Conservation (phyloP, 2,329 filamentous ascomycete species). For the Aspergillus sp. region DNA sequence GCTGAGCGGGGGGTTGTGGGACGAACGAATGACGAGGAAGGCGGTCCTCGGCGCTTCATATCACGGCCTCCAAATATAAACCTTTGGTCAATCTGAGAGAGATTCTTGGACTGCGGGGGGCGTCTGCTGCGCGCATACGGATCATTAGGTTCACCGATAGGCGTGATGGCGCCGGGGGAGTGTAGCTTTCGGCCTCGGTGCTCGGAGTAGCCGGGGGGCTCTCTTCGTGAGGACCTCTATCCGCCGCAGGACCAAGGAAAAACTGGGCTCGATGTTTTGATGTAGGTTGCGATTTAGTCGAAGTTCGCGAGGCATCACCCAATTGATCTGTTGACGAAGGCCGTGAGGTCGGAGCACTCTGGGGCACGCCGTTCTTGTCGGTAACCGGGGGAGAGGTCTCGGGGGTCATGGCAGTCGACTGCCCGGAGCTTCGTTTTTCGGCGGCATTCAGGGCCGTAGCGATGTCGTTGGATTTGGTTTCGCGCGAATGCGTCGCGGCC, state of each 20-base stretch:
- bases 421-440: slow-evolving; percentile 26
- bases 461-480: slow-evolving; percentile 37
- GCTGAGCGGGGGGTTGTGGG: slow-evolving; percentile 42
- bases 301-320: slow-evolving; percentile 39
- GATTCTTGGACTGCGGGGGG: slow-evolving; percentile 61
- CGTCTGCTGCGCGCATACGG: slow-evolving; percentile 82
- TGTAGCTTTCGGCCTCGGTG: slow-evolving; percentile 40
- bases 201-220: slow-evolving; percentile 59
- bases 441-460: slow-evolving; percentile 26
- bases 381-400: slow-evolving; percentile 50
- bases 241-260: slow-evolving; percentile 52
- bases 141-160: slow-evolving; percentile 73
- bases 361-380: slow-evolving; percentile 24
- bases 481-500: slow-evolving; percentile 64
- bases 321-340: slow-evolving; percentile 37
- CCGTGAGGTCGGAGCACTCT: slow-evolving; percentile 35
- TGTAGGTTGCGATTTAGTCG: slow-evolving; percentile 39
- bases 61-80: slow-evolving; percentile 81
- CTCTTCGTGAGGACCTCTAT: slow-evolving; percentile 52
- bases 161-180: slow-evolving; percentile 72
- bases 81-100: slow-evolving; percentile 67
- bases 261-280: slow-evolving; percentile 51
- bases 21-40: slow-evolving; percentile 30
- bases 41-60: slow-evolving; percentile 58
- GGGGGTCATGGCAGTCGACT: slow-evolving; percentile 45